Percentiles rank a stretch among this genome's conserved stretches.
Conservation (phyloP, 495 filamentous ascomycete genomes). For the Cenococcum geophilum region DNA sequence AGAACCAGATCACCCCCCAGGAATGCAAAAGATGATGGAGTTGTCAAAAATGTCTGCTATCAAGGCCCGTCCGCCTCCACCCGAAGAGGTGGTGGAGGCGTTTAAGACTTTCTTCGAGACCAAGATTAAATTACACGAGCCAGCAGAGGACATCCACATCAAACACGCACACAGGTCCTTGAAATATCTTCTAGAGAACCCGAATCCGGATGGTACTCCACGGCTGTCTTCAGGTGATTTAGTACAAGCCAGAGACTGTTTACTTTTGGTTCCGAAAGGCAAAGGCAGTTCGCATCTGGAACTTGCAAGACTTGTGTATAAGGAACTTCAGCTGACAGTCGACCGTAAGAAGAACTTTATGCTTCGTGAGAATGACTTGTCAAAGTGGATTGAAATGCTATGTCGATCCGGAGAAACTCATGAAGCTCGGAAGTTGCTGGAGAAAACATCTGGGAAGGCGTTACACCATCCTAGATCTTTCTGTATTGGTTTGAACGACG, state of each 20-base stretch:
- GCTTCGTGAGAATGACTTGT: background rate
- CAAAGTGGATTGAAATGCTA: background rate
- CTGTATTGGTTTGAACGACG: constrained; percentile 46
- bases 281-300: constrained; percentile 42
- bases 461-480: background rate
- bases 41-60: constrained; percentile 44
- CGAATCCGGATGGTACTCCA: constrained; percentile 36
- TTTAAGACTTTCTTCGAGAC: constrained; percentile 55
- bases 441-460: background rate
- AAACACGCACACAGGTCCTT: constrained; percentile 46
- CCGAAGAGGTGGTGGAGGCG: constrained; percentile 54
- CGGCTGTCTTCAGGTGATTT: constrained; percentile 44
- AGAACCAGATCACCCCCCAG: constrained; percentile 53
- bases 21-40: constrained; percentile 52
- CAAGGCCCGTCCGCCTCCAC: constrained; percentile 51
- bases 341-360: background rate
- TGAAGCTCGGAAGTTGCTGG: background rate
- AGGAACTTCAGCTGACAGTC: constrained; percentile 44
- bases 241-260: constrained; percentile 39
- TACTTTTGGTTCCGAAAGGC: constrained; percentile 41
- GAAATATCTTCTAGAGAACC: constrained; percentile 49
- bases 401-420: background rate
- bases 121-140: background rate
- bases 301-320: constrained; percentile 53
- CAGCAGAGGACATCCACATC: constrained; percentile 23